Evolutionary conservation across 106 monocot genomes (phyloP).

Genomic region (Phalaenopsis aphrodite): DNA sequence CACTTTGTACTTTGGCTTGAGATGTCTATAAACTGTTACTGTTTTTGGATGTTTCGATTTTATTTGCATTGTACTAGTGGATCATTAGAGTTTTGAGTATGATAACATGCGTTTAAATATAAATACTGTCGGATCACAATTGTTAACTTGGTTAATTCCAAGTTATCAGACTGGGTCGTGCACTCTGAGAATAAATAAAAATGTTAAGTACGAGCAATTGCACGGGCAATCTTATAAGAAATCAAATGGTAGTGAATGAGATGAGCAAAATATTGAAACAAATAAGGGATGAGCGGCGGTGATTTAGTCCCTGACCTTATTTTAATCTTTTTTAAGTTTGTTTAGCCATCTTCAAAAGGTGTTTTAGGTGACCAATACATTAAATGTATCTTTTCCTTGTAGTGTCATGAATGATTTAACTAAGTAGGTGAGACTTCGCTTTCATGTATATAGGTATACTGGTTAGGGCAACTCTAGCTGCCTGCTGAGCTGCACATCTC

Average conservation of each 20-base stretch:
- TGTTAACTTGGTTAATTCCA: too few relatives aligned
- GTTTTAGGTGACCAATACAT: neutral
- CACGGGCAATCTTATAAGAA: neutral
- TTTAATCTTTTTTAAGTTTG: neutral
- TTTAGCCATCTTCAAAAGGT: neutral
- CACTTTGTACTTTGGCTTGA: too few relatives aligned
- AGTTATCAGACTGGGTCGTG: too few relatives aligned
- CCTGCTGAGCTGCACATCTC: neutral
- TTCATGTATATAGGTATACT: neutral
- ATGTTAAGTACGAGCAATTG: neutral
- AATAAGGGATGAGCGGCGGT: neutral
- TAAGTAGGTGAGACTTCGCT: neutral
- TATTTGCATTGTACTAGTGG: too few relatives aligned
- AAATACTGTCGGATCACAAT: too few relatives aligned
- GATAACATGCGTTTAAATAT: too few relatives aligned
- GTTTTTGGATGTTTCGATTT: too few relatives aligned
- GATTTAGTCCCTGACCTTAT: neutral
- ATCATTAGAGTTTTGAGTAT: too few relatives aligned
- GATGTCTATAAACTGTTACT: too few relatives aligned
- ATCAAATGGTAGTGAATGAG: neutral
- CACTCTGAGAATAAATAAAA: too few relatives aligned
- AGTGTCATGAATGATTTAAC: constrained; percentile 1
- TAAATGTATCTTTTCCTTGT: neutral
- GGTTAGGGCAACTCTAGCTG: neutral
- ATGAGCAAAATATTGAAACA: neutral